Percentiles rank a stretch among this genome's conserved stretches.
Evolutionary conservation across 140 eudicot genomes (phyloP).

Genomic region (Ambrosia hybrid): DNA sequence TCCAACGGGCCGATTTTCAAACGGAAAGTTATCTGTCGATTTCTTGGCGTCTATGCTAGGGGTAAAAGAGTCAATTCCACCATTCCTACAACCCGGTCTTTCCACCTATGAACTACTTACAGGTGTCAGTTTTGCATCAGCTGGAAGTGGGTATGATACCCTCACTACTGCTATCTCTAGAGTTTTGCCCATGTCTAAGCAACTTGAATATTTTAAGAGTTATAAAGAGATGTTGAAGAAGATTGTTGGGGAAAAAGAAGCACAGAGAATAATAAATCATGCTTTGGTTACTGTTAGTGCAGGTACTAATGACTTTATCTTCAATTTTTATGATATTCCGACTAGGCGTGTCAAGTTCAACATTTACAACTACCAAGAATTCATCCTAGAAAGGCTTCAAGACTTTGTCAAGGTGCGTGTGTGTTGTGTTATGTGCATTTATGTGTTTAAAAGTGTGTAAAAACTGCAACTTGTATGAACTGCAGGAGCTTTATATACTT

Average conservation of each 20-base stretch:
- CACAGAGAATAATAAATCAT: slow-evolving; percentile 25
- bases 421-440: slow-evolving; percentile 10
- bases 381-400: slow-evolving; percentile 37
- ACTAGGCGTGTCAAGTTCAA: slow-evolving; percentile 33
- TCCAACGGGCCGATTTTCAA: no score
- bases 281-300: slow-evolving; percentile 58
- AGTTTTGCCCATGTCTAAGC: slow-evolving; percentile 49
- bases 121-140: slow-evolving; percentile 81
- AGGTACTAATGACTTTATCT: slow-evolving; percentile 65
- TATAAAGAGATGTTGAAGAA: slow-evolving; percentile 37
- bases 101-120: slow-evolving; percentile 46
- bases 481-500: slow-evolving; percentile 46
- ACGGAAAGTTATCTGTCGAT: slow-evolving; percentile 52
- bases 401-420: slow-evolving; percentile 49
- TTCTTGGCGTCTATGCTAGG: slow-evolving; percentile 51
- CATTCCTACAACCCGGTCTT: slow-evolving; percentile 52
- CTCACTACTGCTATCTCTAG: slow-evolving; percentile 41
- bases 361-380: slow-evolving; percentile 50
- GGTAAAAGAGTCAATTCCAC: slow-evolving; percentile 58
- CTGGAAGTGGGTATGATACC: slow-evolving; percentile 61
- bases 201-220: slow-evolving; percentile 30
- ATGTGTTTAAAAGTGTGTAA: background rate
- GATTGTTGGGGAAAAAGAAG: slow-evolving; percentile 45
- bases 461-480: slow-evolving; percentile 18
- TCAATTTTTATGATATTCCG: no score